Evolutionary conservation across 2,329 filamentous ascomycete genomes (phyloP).

Genomic region (Colletotrichum costaricense): DNA sequence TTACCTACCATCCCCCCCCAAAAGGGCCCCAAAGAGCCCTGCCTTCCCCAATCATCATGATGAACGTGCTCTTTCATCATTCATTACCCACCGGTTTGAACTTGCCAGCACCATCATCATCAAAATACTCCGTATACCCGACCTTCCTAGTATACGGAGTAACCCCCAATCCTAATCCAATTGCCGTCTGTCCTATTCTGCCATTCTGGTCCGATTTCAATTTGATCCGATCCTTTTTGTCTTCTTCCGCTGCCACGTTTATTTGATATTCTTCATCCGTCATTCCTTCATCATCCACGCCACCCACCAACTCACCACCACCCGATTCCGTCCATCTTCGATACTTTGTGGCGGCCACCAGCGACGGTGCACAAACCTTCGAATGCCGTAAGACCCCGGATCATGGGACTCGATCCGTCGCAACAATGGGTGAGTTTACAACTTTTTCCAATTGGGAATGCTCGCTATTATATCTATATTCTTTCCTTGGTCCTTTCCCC

Average conservation of each 20-base stretch:
- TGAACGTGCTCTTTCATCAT: neutral
- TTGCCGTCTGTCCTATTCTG: neutral
- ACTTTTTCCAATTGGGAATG: neutral
- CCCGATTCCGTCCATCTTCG: neutral
- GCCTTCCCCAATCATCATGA: neutral
- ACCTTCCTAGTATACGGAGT: neutral
- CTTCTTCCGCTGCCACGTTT: neutral
- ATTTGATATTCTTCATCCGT: neutral
- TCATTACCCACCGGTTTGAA: neutral
- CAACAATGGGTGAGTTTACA: constrained; percentile 49
- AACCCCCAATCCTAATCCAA: neutral
- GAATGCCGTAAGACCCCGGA: constrained; percentile 41
- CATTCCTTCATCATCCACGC: neutral
- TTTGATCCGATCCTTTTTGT: neutral
- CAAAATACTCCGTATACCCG: neutral
- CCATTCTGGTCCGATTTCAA: neutral
- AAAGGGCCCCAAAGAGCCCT: too few relatives aligned
- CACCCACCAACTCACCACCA: too few relatives aligned
- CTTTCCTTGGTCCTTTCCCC: neutral
- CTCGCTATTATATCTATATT: neutral
- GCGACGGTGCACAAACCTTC: constrained; percentile 24
- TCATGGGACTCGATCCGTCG: constrained; percentile 47
- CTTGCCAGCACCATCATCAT: neutral
- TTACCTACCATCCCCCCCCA: too few relatives aligned
- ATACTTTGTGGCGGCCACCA: constrained; percentile 11